These are phyloP conservation scores for Tilletia setariae DNA, from an alignment of 1,284 basidiomycete genomes.

Conservation along the genomic window DNA sequence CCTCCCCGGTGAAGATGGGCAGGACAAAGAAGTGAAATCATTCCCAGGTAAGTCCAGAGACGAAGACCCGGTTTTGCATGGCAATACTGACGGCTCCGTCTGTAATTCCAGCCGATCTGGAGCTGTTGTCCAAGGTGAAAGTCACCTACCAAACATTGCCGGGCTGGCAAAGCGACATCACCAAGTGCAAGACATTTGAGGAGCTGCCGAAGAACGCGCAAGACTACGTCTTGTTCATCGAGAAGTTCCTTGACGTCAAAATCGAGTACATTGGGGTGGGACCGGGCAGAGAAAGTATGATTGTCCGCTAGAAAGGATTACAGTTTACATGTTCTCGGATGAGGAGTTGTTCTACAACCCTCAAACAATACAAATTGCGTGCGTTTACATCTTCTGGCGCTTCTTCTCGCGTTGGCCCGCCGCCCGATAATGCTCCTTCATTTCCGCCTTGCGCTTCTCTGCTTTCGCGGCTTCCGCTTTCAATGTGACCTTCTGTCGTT, in stretches of 20 bases:
- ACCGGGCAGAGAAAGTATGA: constrained; percentile 76
- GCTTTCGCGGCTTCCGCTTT: constrained; percentile 33
- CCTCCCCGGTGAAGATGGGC: constrained; percentile 53
- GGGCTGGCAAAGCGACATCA: constrained; percentile 86
- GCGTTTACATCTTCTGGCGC: constrained; percentile 32
- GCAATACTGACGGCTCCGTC: background rate
- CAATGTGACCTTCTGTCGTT: constrained; percentile 26
- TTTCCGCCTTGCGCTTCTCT: constrained; percentile 45
- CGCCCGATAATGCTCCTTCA: constrained; percentile 43
- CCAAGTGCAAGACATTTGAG: constrained; percentile 66
- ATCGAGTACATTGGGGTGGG: constrained; percentile 91
- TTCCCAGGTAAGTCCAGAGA: constrained; percentile 72
- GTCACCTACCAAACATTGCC: constrained; percentile 87
- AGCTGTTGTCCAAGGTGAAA: constrained; percentile 73
- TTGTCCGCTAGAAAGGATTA: constrained; percentile 48
- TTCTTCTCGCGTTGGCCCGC: constrained; percentile 42
- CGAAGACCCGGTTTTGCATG: no score
- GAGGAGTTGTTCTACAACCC: background rate
- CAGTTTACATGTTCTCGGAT: background rate
- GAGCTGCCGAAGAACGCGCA: constrained; percentile 80
- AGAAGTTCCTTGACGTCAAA: constrained; percentile 72
- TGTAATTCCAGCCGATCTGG: constrained; percentile 69
- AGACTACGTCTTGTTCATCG: constrained; percentile 84
- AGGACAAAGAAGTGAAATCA: constrained; percentile 73
- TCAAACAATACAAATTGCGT: no score